Percentiles rank a stretch among this genome's conserved stretches.
Conservation (phyloP, 1,284 basidiomycete species). For the Rhodotorula sp. region DNA sequence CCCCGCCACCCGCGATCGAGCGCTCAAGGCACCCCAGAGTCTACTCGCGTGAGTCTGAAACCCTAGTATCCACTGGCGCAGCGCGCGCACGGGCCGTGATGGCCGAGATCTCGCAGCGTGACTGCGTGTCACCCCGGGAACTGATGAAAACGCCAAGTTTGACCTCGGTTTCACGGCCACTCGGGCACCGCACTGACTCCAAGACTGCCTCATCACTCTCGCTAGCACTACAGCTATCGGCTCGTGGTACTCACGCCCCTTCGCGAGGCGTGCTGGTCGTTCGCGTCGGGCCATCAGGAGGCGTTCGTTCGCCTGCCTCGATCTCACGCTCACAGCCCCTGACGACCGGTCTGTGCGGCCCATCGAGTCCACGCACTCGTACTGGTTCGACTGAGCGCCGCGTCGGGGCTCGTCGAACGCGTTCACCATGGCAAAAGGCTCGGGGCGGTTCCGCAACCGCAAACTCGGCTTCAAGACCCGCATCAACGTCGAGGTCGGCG, state of each 20-base stretch:
- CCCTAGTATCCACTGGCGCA: too few relatives aligned
- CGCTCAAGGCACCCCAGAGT: too few relatives aligned
- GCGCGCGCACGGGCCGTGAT: too few relatives aligned
- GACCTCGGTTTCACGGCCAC: too few relatives aligned
- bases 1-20: too few relatives aligned
- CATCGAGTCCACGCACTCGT: background rate
- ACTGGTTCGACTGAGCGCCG: background rate
- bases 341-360: background rate
- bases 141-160: too few relatives aligned
- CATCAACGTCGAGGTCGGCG: slow-evolving; percentile 44
- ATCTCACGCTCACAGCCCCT: too few relatives aligned
- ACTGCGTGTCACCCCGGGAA: too few relatives aligned
- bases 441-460: slow-evolving; percentile 47
- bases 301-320: background rate
- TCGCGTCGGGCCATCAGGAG: background rate
- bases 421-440: slow-evolving; percentile 36
- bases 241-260: background rate
- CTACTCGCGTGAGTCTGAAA: too few relatives aligned
- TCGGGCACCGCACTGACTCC: too few relatives aligned
- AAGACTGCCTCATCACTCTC: background rate
- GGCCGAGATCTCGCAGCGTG: too few relatives aligned
- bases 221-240: background rate
- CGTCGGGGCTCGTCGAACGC: background rate
- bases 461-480: slow-evolving; percentile 48
- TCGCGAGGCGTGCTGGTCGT: background rate